Conservation (phyloP, 176 grass and related monocot species). For the Saccharum spontaneum region DNA sequence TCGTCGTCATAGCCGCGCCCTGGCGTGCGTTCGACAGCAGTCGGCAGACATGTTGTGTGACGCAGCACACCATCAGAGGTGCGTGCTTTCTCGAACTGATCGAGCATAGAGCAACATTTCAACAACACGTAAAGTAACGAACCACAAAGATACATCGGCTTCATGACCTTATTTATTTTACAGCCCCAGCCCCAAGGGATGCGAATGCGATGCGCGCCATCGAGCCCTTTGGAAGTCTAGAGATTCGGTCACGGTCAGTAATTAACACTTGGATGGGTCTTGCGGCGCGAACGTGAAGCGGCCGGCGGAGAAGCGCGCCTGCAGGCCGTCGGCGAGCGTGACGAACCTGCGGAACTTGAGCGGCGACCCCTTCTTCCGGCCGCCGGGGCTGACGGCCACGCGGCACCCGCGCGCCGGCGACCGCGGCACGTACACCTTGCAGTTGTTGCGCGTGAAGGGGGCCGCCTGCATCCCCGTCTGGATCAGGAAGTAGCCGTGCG, state of each 20-base stretch:
- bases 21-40: too few species aligned
- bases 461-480: constrained; percentile 51
- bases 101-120: neutral
- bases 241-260: neutral
- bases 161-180: neutral
- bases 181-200: neutral
- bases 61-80: too few species aligned
- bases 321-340: constrained; percentile 30
- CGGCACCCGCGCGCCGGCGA: constrained; percentile 44
- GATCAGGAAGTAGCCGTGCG: constrained; percentile 58
- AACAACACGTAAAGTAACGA: neutral
- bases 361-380: constrained; percentile 7
- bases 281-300: constrained; percentile 50
- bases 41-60: too few species aligned
- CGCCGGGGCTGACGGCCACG: constrained; percentile 16
- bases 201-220: neutral
- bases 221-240: neutral
- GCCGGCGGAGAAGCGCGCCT: constrained; percentile 43
- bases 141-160: neutral
- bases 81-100: too few species aligned
- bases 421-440: constrained; percentile 47
- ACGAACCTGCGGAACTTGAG: constrained; percentile 56
- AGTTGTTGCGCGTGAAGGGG: constrained; percentile 50
- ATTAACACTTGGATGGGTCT: constrained; percentile 22
- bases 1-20: too few species aligned